Evolutionary conservation across 441 rosid genomes (phyloP).

Genomic region (Pelargonium fulgidum): DNA sequence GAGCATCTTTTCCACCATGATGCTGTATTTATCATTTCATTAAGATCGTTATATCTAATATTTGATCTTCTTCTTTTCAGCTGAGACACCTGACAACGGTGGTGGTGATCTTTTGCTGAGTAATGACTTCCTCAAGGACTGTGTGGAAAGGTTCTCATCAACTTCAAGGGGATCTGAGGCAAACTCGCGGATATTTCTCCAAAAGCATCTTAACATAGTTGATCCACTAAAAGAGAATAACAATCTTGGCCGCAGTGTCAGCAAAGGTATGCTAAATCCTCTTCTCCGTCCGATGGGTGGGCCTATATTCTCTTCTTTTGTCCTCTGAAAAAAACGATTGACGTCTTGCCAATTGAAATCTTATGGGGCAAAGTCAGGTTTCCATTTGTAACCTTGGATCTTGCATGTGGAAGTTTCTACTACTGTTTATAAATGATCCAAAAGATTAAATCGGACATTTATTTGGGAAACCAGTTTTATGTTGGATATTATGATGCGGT

Average conservation of each 20-base stretch:
- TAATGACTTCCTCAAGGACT: constrained; percentile 57
- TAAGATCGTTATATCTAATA: constrained; percentile 13
- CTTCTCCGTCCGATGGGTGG: constrained; percentile 2
- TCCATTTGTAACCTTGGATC: too few relatives aligned
- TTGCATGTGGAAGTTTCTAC: too few relatives aligned
- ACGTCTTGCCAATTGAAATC: background rate
- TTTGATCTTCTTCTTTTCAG: constrained; percentile 32
- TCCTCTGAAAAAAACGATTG: background rate
- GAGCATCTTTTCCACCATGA: constrained; percentile 15
- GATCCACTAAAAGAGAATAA: constrained; percentile 84
- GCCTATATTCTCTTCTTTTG: background rate
- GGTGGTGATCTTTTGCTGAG: constrained; percentile 52
- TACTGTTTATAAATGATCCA: too few relatives aligned
- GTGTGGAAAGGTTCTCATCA: constrained; percentile 51
- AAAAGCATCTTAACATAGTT: constrained; percentile 71
- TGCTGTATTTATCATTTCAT: constrained; percentile 1
- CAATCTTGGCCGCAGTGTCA: constrained; percentile 91
- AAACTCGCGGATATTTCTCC: constrained; percentile 49
- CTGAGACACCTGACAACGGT: constrained; percentile 54
- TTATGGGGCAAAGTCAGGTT: too few relatives aligned
- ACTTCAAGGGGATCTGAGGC: constrained; percentile 57
- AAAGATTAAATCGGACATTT: too few relatives aligned
- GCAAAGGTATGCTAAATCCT: constrained; percentile 49
- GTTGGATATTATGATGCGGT: too few relatives aligned
- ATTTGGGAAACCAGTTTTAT: too few relatives aligned